A percentile compares a stretch with the other conserved stretches of the same genome.
Conservation (phyloP, 768 basidiomycete genomes). For the Coprinellus micaceus region DNA sequence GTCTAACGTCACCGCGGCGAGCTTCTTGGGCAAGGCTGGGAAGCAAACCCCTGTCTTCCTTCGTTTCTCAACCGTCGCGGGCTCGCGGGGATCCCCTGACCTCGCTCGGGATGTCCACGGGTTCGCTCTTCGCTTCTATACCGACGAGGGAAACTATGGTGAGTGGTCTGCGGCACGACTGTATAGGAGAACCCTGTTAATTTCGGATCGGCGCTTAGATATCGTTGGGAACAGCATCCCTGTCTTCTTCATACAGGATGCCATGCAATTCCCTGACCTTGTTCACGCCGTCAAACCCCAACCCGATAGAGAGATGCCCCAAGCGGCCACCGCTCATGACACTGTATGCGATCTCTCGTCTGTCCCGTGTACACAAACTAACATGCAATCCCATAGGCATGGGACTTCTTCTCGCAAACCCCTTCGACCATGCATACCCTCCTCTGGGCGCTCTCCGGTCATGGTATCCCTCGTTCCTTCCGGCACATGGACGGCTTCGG, state of each 20-base stretch:
- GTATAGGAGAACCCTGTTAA: slow-evolving; percentile 82
- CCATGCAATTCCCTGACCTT: slow-evolving; percentile 83
- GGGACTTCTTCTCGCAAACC: slow-evolving; percentile 76
- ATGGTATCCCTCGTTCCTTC: slow-evolving; percentile 78
- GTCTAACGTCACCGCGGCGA: slow-evolving; percentile 65
- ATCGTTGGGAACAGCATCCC: slow-evolving; percentile 80
- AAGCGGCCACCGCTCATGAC: slow-evolving; percentile 72
- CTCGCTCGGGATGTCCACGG: not conserved
- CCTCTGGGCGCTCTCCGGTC: slow-evolving; percentile 85
- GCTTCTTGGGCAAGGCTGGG: slow-evolving; percentile 69
- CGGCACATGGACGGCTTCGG: slow-evolving; percentile 90
- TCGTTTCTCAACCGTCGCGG: slow-evolving; percentile 84
- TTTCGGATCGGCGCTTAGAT: slow-evolving; percentile 83
- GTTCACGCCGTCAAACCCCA: slow-evolving; percentile 85
- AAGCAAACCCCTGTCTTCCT: slow-evolving; percentile 74
- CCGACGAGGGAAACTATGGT: too few species aligned
- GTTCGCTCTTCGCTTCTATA: too few species aligned
- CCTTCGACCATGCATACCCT: slow-evolving; percentile 72
- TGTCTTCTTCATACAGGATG: slow-evolving; percentile 79
- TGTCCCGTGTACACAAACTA: not conserved
- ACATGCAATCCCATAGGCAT: slow-evolving; percentile 24
- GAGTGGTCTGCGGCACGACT: slow-evolving; percentile 52
- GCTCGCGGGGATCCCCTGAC: slow-evolving; percentile 50
- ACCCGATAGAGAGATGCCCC: slow-evolving; percentile 76
- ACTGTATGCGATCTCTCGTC: slow-evolving; percentile 44